phyloP scores from a whole-genome alignment of 768 basidiomycete species.

The Boletus coccyginus region DNA sequence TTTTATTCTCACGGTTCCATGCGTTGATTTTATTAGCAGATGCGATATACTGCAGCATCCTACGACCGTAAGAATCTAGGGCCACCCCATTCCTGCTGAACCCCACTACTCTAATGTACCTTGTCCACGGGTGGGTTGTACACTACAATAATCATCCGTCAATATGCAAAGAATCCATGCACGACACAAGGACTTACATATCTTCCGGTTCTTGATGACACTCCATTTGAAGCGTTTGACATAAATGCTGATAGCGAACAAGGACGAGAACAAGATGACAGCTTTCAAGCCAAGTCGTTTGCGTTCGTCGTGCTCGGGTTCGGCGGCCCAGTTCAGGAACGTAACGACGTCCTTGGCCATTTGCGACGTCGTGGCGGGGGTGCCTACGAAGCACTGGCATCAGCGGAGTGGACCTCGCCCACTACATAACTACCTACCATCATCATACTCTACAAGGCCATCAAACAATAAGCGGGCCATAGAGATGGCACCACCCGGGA shows the following conservation, averaged over 20 bases:
- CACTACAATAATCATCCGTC: constrained; percentile 24
- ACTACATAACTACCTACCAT: constrained; percentile 52
- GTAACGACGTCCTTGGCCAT: constrained; percentile 99
- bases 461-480: constrained; percentile 98
- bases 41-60: constrained; percentile 6
- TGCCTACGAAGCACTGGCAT: constrained; percentile 49
- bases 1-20: constrained; percentile 21
- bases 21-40: constrained; percentile 23
- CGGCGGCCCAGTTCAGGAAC: constrained; percentile 95
- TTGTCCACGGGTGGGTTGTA: constrained; percentile 39
- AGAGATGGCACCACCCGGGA: constrained; percentile 97
- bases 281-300: constrained; percentile 98
- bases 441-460: constrained; percentile 94
- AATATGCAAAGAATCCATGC: background rate
- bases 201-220: constrained; percentile 89
- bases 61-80: constrained; percentile 28
- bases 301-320: constrained; percentile 96
- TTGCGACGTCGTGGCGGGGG: constrained; percentile 94
- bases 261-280: constrained; percentile 84
- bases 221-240: constrained; percentile 97
- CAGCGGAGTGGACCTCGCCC: background rate
- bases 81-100: constrained; percentile 3
- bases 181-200: constrained; percentile 52
- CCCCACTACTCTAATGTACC: constrained; percentile 27
- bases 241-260: constrained; percentile 79